Evolutionary conservation across 345 rosid species (phyloP).

Genomic region (Pugionium dolabratum): DNA sequence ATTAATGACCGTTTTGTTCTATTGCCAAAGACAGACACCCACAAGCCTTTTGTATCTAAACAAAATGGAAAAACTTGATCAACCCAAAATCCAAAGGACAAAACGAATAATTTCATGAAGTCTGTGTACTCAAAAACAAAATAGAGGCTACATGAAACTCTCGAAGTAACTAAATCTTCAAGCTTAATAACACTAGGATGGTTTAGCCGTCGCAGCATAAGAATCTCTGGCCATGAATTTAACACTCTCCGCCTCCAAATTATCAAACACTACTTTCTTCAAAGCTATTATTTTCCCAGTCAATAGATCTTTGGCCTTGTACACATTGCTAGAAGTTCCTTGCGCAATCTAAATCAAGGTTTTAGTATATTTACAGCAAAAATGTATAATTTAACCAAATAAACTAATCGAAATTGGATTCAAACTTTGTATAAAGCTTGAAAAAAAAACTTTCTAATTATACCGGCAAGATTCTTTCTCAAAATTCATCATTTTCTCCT

Average conservation of each 20-base stretch:
- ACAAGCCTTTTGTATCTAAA: too few species aligned
- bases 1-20: too few species aligned
- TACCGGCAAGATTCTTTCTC: neutral
- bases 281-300: constrained; percentile 89
- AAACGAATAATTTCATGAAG: too few species aligned
- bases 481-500: neutral
- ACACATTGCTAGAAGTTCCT: constrained; percentile 94
- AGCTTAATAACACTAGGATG: constrained; percentile 91
- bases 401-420: neutral
- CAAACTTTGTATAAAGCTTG: neutral
- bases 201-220: constrained; percentile 63
- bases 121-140: constrained; percentile 93
- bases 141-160: constrained; percentile 87
- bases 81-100: too few species aligned
- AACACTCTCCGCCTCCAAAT: constrained; percentile 88
- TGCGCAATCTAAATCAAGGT: constrained; percentile 67
- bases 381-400: neutral
- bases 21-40: too few species aligned
- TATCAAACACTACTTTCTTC: constrained; percentile 92
- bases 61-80: too few species aligned
- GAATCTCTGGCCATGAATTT: constrained; percentile 97
- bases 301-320: constrained; percentile 78
- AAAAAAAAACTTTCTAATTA: neutral
- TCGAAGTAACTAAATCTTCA: constrained; percentile 82
- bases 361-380: constrained; percentile 1